phyloP scores from a whole-genome alignment of 2,329 filamentous ascomycete species.

The Cytospora schulzeri region DNA sequence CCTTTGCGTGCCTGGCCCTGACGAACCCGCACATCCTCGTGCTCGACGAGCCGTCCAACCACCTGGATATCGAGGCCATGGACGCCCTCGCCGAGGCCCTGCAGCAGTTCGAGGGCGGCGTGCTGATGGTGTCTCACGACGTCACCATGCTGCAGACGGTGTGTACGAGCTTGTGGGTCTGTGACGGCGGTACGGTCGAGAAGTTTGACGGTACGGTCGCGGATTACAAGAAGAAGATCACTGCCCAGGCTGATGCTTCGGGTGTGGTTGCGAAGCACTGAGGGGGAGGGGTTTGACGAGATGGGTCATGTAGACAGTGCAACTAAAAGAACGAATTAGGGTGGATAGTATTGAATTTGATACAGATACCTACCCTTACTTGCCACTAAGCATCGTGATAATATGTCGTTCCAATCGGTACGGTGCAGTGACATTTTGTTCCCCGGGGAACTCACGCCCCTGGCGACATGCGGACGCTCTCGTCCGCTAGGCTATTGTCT shows the following conservation, averaged over 20 bases:
- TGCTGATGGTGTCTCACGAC: slow-evolving; percentile 98
- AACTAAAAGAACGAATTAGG: neutral
- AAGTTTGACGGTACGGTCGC: slow-evolving; percentile 95
- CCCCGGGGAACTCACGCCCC: no score
- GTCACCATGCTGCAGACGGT: slow-evolving; percentile 98
- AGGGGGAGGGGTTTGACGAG: neutral
- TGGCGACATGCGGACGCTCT: no score
- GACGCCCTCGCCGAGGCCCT: slow-evolving; percentile 87
- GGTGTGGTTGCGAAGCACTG: slow-evolving; percentile 77
- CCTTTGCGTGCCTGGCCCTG: slow-evolving; percentile 93
- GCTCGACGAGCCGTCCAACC: slow-evolving; percentile 97
- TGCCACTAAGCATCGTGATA: no score
- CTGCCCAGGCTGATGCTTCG: slow-evolving; percentile 81
- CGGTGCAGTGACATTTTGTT: no score
- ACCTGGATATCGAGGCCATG: slow-evolving; percentile 99
- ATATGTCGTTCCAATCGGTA: neutral
- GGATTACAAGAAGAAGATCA: slow-evolving; percentile 96
- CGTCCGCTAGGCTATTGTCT: no score
- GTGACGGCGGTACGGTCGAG: slow-evolving; percentile 89
- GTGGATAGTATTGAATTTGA: neutral
- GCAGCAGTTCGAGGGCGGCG: slow-evolving; percentile 85
- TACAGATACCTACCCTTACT: neutral
- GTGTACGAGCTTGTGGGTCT: slow-evolving; percentile 94
- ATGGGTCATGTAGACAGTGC: neutral
- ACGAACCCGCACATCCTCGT: slow-evolving; percentile 96